Conservation (phyloP, 2,329 filamentous ascomycete genomes). For the Aspergillus eucalypticola region DNA sequence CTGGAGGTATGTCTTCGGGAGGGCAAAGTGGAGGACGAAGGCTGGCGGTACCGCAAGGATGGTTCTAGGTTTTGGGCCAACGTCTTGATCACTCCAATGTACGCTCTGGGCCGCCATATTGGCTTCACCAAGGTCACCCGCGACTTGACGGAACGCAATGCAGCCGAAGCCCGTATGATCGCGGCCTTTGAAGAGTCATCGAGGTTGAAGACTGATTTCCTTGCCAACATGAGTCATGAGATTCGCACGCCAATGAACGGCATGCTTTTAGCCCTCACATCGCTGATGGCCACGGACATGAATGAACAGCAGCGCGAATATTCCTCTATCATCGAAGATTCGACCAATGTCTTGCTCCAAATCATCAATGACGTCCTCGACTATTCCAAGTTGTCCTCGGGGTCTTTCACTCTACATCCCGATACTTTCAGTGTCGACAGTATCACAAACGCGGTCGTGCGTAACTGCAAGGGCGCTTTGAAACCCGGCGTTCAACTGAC, state of each 20-base stretch:
- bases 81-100: constrained; percentile 60
- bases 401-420: constrained; percentile 58
- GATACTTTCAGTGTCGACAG: constrained; percentile 53
- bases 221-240: constrained; percentile 66
- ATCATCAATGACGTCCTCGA: constrained; percentile 69
- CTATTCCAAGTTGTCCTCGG: constrained; percentile 63
- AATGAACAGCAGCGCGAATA: constrained; percentile 58
- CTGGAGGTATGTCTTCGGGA: constrained; percentile 56
- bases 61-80: constrained; percentile 63
- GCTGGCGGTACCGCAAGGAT: constrained; percentile 61
- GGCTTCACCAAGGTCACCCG: constrained; percentile 62
- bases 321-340: constrained; percentile 60
- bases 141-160: constrained; percentile 58
- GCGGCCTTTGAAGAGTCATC: constrained; percentile 63
- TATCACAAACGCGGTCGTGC: constrained; percentile 52
- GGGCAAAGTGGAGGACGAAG: constrained; percentile 60
- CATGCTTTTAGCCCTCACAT: constrained; percentile 60
- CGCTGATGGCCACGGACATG: constrained; percentile 58
- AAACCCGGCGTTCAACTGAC: constrained; percentile 51
- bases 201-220: constrained; percentile 62
- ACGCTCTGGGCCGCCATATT: constrained; percentile 54
- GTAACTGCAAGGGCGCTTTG: constrained; percentile 51
- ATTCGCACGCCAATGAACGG: constrained; percentile 67
- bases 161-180: constrained; percentile 57
- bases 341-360: constrained; percentile 58